Evolutionary conservation across 2,329 filamentous ascomycete genomes (phyloP).

Genomic region (Aspergillus calidoustus): DNA sequence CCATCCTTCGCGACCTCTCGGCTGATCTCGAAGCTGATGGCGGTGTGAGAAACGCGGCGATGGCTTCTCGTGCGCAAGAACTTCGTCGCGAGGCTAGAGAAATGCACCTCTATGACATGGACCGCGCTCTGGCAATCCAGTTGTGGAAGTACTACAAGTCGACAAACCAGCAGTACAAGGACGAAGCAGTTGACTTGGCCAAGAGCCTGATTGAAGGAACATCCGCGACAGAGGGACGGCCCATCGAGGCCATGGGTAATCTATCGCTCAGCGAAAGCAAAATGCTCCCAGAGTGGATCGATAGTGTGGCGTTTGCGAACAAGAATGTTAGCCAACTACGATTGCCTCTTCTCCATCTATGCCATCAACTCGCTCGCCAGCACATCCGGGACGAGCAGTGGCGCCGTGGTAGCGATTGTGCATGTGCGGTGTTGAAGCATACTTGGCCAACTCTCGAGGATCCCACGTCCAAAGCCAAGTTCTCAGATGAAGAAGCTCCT

Average conservation of each 20-base stretch:
- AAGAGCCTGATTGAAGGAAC: constrained; percentile 34
- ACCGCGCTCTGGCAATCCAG: constrained; percentile 36
- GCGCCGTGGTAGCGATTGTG: constrained; percentile 33
- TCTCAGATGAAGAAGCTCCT: constrained; percentile 37
- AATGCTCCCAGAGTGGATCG: constrained; percentile 37
- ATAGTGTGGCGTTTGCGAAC: constrained; percentile 36
- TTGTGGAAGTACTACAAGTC: constrained; percentile 43
- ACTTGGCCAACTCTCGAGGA: constrained; percentile 39
- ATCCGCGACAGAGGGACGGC: constrained; percentile 20
- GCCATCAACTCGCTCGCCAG: constrained; percentile 38
- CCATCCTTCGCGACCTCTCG: constrained; percentile 39
- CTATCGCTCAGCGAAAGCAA: constrained; percentile 34
- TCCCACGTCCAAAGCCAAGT: constrained; percentile 33
- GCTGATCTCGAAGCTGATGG: constrained; percentile 37
- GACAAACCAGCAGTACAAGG: constrained; percentile 34
- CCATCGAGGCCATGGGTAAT: constrained; percentile 26
- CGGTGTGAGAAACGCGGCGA: constrained; percentile 35
- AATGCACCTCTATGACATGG: constrained; percentile 38
- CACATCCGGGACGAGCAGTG: constrained; percentile 39
- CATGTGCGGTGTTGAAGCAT: constrained; percentile 38
- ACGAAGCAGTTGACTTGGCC: constrained; percentile 35
- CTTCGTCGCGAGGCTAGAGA: constrained; percentile 37
- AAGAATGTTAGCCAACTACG: constrained; percentile 23
- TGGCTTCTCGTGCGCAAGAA: constrained; percentile 37
- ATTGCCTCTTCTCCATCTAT: constrained; percentile 34